phyloP scores from a whole-genome alignment of 805 yeast genomes.

The Metschnikowia henanensis region DNA sequence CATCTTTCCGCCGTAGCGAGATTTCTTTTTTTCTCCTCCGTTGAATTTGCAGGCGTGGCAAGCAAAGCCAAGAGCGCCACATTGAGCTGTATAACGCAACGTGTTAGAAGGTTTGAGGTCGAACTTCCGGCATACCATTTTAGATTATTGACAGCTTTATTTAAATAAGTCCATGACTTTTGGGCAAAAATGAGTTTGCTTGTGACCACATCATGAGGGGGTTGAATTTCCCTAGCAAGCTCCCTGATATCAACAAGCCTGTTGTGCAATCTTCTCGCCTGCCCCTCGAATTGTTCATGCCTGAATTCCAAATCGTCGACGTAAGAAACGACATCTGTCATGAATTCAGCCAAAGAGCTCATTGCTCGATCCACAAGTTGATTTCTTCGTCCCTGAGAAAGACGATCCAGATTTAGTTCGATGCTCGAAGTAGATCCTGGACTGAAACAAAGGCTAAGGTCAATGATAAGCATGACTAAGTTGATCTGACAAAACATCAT shows the following conservation, averaged over 20 bases:
- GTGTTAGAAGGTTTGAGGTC: background rate
- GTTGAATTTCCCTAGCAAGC: background rate
- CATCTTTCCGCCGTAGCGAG: background rate
- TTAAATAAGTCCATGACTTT: background rate
- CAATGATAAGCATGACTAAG: no score
- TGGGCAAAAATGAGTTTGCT: background rate
- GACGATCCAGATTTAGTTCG: background rate
- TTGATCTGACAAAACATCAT: no score
- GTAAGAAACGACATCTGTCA: background rate
- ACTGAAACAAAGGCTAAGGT: no score
- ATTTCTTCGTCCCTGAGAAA: background rate
- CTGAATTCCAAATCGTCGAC: background rate
- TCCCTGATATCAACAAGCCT: background rate
- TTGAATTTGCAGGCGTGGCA: background rate
- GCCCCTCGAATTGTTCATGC: background rate
- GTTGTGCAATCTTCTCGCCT: background rate
- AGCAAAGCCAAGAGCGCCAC: conserved; percentile 1
- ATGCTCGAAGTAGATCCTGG: no score
- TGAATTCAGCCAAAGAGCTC: background rate
- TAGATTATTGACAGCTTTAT: background rate
- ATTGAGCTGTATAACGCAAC: background rate
- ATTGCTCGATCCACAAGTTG: background rate
- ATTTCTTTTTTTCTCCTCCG: background rate
- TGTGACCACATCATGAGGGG: background rate
- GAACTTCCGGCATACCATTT: background rate